Conservation (phyloP, 106 monocot genomes). For the Alisma plantagoaquatica region DNA sequence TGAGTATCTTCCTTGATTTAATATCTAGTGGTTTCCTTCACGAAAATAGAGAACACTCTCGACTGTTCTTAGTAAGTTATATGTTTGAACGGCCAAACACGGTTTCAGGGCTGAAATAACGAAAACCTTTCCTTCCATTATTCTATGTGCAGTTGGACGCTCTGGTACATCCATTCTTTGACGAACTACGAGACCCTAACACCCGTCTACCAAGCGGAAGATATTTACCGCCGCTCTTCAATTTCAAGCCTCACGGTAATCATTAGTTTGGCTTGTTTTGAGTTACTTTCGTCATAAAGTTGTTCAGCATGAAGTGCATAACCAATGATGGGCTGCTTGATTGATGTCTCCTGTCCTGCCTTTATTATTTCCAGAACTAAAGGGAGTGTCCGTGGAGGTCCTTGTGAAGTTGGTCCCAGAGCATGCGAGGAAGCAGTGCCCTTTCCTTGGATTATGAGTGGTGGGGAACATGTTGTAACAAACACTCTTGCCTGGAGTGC, state of each 20-base stretch:
- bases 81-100: background rate
- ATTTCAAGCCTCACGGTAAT: slow-evolving; percentile 30
- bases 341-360: background rate
- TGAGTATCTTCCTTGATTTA: slow-evolving; percentile 5
- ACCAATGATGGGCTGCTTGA: no score
- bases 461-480: no score
- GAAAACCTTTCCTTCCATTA: background rate
- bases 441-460: slow-evolving; percentile 17
- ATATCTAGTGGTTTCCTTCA: background rate
- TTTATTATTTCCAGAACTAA: slow-evolving; percentile 12
- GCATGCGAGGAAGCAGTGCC: slow-evolving; percentile 19
- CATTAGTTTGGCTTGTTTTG: background rate
- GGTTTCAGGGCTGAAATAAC: background rate
- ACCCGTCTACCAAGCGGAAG: slow-evolving; percentile 14
- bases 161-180: slow-evolving; percentile 20
- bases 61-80: background rate
- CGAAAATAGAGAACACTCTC: background rate
- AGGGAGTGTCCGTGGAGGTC: slow-evolving; percentile 14
- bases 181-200: slow-evolving; percentile 12
- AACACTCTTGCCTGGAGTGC: no score
- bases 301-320: no score
- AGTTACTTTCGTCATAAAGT: background rate
- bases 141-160: slow-evolving; percentile 17
- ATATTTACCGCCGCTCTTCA: slow-evolving; percentile 24
- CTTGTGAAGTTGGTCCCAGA: slow-evolving; percentile 22